Percentiles rank a stretch among this genome's conserved stretches.
Evolutionary conservation across 345 rosid genomes (phyloP).

Genomic region (Aurinia saxatilis): DNA sequence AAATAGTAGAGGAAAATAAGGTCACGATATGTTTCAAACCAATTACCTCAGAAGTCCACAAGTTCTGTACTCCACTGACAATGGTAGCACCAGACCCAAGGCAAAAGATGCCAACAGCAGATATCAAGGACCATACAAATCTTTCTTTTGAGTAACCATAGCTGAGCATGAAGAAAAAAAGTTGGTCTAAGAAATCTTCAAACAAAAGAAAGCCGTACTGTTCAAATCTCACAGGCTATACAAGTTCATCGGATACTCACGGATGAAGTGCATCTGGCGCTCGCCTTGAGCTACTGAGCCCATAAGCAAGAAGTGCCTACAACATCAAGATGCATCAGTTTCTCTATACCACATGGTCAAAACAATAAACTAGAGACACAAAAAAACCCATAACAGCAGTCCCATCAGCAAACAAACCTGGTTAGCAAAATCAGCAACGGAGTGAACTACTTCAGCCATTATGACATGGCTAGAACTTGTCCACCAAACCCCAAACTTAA

Average conservation of each 20-base stretch:
- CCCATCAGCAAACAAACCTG: slow-evolving; percentile 44
- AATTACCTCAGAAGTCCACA: slow-evolving; percentile 71
- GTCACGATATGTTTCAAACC: background rate
- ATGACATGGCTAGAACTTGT: slow-evolving; percentile 93
- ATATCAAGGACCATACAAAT: slow-evolving; percentile 99
- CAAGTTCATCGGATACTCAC: slow-evolving; percentile 39
- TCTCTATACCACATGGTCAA: slow-evolving; percentile 24
- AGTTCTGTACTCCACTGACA: slow-evolving; percentile 84
- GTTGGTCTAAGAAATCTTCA: slow-evolving; percentile 7
- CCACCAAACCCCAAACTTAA: slow-evolving; percentile 90
- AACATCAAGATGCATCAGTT: slow-evolving; percentile 40
- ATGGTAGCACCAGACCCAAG: slow-evolving; percentile 99
- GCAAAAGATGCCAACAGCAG: slow-evolving; percentile 98
- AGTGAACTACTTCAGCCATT: slow-evolving; percentile 93
- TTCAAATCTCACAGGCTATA: background rate
- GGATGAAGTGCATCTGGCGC: slow-evolving; percentile 99
- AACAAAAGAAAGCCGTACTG: slow-evolving; percentile 3
- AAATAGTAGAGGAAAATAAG: background rate
- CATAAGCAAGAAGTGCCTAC: slow-evolving; percentile 96
- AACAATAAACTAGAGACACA: background rate
- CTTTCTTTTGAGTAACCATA: slow-evolving; percentile 98
- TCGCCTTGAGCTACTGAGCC: slow-evolving; percentile 93
- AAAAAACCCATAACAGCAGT: background rate
- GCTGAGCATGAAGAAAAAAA: slow-evolving; percentile 36
- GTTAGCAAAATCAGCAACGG: slow-evolving; percentile 93